A percentile compares a stretch with the other conserved stretches of the same genome.
Conservation (phyloP, 1,139 yeast genomes). For the Blastobotrys capitulatus region DNA sequence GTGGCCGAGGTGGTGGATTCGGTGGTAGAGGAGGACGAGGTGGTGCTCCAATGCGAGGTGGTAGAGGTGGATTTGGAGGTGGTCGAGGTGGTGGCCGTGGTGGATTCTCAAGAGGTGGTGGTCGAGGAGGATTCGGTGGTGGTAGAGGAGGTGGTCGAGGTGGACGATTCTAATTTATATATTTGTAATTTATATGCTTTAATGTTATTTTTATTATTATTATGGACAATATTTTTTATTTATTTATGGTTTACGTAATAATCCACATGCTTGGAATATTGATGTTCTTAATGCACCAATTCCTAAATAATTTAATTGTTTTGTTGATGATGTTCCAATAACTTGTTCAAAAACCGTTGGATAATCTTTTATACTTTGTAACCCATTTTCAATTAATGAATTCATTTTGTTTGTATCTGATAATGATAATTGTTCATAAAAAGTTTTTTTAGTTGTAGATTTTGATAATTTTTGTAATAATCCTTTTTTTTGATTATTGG, state of each 20-base stretch:
- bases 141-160: slow-evolving; percentile 35
- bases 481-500: not conserved
- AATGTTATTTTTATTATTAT: not conserved
- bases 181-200: not conserved
- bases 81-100: slow-evolving; percentile 32
- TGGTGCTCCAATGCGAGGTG: slow-evolving; percentile 37
- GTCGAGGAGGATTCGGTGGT: slow-evolving; percentile 35
- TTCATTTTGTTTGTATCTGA: slow-evolving; percentile 15
- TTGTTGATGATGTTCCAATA: slow-evolving; percentile 23
- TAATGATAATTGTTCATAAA: slow-evolving; percentile 12
- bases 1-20: slow-evolving; percentile 39
- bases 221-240: too few species aligned
- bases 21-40: slow-evolving; percentile 41
- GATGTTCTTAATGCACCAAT: slow-evolving; percentile 26
- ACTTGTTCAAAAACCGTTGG: slow-evolving; percentile 22
- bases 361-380: slow-evolving; percentile 8
- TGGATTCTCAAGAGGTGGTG: slow-evolving; percentile 39
- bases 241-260: slow-evolving; percentile 8
- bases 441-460: not conserved
- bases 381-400: slow-evolving; percentile 9
- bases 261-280: slow-evolving; percentile 18
- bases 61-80: slow-evolving; percentile 35
- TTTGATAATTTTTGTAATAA: not conserved
- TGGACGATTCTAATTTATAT: slow-evolving; percentile 1
- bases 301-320: slow-evolving; percentile 20